phyloP scores from a whole-genome alignment of 2,329 filamentous ascomycete genomes.

The Nemania diffusa region DNA sequence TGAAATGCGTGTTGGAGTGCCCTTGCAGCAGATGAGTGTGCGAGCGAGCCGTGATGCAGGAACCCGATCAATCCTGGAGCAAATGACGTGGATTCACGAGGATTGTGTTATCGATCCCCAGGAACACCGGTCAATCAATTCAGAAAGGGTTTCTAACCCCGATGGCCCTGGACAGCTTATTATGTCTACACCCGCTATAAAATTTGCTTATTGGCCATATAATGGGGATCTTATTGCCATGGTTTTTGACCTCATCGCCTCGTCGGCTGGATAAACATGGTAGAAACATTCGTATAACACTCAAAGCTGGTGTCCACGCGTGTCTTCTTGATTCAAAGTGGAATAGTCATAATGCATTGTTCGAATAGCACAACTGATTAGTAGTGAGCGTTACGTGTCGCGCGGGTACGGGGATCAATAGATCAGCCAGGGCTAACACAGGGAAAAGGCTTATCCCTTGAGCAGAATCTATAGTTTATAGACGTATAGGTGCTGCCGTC shows the following conservation, averaged over 20 bases:
- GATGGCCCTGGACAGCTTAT: background rate
- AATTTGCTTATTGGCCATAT: constrained; percentile 9
- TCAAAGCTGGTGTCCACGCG: background rate
- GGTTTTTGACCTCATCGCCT: constrained; percentile 4
- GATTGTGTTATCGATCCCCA: constrained; percentile 9
- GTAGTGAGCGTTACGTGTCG: background rate
- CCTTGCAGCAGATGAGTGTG: background rate
- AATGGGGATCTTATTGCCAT: constrained; percentile 20
- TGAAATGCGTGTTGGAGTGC: background rate
- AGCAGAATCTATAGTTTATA: background rate
- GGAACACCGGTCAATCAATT: background rate
- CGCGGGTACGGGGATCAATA: background rate
- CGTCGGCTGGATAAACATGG: background rate
- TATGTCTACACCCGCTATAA: background rate
- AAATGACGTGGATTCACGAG: constrained; percentile 19
- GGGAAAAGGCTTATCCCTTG: background rate
- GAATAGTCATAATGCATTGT: constrained; percentile 11
- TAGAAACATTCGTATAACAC: background rate
- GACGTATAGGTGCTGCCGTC: background rate
- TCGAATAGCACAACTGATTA: constrained; percentile 8
- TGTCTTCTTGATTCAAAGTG: constrained; percentile 4
- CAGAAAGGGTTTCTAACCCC: constrained; percentile 17
- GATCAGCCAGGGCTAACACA: background rate
- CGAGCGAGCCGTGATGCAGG: constrained; percentile 9
- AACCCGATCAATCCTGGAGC: constrained; percentile 15